Base-by-base conservation (phyloP, 2,329 filamentous ascomycete genomes). In the Hypoxylon rubiginosum region DNA sequence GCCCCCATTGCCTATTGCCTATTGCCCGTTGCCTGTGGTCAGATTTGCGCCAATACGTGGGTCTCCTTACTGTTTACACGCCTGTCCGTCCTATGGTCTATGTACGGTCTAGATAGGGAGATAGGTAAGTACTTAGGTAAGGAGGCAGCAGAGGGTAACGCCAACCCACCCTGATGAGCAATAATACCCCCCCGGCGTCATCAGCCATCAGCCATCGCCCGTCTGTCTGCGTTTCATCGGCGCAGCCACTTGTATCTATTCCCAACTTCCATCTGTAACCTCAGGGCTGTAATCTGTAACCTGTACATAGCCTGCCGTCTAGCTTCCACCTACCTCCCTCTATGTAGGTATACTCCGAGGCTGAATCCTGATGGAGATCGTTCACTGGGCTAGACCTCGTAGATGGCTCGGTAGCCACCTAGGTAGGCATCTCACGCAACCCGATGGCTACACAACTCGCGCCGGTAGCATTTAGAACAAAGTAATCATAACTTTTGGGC, bases 71-170 rank as follows among this genome's bases (percentile, higher is more conserved):
- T 66, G 65, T 65, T 65, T 68, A 68, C 62, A 62, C 62, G 62
- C 39, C 62, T 61, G 61, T 41, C 43, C 57, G 46, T n/a, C 62
- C 52, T 57, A 53, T 48, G 52, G 24, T 56, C 53, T 39, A 52
- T 26, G 39, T 51, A 21, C 24, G 39, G 24, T 17, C 45, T 45
- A 58, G 49, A 50, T 24, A 51, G 43, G 41, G 50, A 50, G 54
- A 56, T 67, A 66, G 49, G 48, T 66, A 64, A 59, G 50, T 66
- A 62, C 48, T 45, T 51, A 64, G 63, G 56, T 60, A 67, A 59
- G 60, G 64, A 66, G 64, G 57, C 57, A 64, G 28, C 19, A 54
- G 21, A 64, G 62, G 67, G 68, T 71, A 68, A 72, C 72, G 68
- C 67, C 69, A 72, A 69, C 65, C 68, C 65, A 64, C 64, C 45